Base-by-base conservation (phyloP, 2,329 filamentous ascomycete species). In the Hypoxylon sp. region DNA sequence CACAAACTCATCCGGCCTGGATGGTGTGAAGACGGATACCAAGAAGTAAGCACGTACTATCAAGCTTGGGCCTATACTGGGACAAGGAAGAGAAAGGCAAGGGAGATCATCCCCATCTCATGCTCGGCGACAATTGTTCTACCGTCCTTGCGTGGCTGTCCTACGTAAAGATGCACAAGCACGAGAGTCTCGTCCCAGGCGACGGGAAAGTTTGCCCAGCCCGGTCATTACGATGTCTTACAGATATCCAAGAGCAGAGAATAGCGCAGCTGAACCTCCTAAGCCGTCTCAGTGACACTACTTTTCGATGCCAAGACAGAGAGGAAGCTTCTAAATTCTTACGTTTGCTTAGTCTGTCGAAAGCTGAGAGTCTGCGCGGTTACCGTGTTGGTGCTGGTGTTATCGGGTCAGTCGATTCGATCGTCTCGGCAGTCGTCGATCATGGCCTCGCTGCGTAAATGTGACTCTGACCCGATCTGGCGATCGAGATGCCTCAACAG, bases 251-350 rank as follows among this genome's bases (percentile, higher is more conserved):
- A 49, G 23, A 9, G 26, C 23, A 17, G 21, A 24, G 23, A 43
- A 45, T 24, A 43, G 21, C 20, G 15, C 23, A 40, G 8, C 10
- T 10, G 21, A 41, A 26, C 11, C 35, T 13, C 17, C 10, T 8
- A 45, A 46, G 7, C 55, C 18, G 9, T 49, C n/a, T n/a, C 45
- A 53, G 53, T 49, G 27, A 31, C 27, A 1, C 18, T n/a, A 17
- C 13, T 17, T 4, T 45, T 24, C 21, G 48, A 42, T 15, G 56
- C 50, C 50, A 55, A 59, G 50, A 18, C 24, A 33, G 7, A 23
- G 21, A 23, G 33, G 18, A 24, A 41, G 7, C 3, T 42, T 29
- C 31, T 55, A 50, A 47, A 55, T 54, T 54, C 46, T 50, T 33
- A 51, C 43, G 35, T 21, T 11, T 21, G 42, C 21, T 24, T 24